Evolutionary conservation across 23 red algal genomes (phyloP).

Genomic region (Gracilaria caudata): DNA sequence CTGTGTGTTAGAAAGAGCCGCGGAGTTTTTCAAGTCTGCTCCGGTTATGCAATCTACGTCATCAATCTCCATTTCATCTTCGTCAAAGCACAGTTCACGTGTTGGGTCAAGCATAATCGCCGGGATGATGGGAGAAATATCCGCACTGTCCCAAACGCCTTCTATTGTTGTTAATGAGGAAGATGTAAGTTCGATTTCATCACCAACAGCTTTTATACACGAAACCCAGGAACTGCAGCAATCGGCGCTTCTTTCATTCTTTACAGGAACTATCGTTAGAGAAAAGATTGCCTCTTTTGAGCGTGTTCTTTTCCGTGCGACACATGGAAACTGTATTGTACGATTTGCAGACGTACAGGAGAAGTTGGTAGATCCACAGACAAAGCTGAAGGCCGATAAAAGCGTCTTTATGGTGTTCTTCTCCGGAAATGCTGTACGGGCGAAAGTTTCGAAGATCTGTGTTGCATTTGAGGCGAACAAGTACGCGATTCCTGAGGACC

Average conservation of each 20-base stretch:
- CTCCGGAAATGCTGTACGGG: constrained; percentile 75
- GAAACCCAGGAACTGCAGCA: constrained; percentile 24
- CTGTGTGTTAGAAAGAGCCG: constrained; percentile 84
- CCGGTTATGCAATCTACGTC: constrained; percentile 31
- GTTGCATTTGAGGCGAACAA: constrained; percentile 82
- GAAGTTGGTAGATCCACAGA: constrained; percentile 68
- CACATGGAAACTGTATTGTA: constrained; percentile 89
- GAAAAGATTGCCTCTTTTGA: constrained; percentile 82
- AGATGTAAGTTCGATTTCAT: constrained; percentile 32
- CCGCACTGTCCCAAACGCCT: constrained; percentile 51
- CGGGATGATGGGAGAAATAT: constrained; percentile 61
- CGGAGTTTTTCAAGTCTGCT: constrained; percentile 75
- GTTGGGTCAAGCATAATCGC: constrained; percentile 27
- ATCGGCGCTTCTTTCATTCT: constrained; percentile 71
- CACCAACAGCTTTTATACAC: constrained; percentile 31
- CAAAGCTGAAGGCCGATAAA: constrained; percentile 50
- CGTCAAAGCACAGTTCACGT: neutral
- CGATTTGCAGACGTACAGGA: constrained; percentile 67
- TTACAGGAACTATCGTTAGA: constrained; percentile 66
- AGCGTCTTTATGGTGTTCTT: constrained; percentile 95
- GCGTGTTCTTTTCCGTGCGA: constrained; percentile 90
- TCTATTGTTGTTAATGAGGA: constrained; percentile 51
- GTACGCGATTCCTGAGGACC: constrained; percentile 88
- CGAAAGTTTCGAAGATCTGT: constrained; percentile 91
- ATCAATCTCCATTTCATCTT: constrained; percentile 1